Evolutionary conservation across 208 protist species (phyloP).

Genomic region (Vickermania ingenoplastis): DNA sequence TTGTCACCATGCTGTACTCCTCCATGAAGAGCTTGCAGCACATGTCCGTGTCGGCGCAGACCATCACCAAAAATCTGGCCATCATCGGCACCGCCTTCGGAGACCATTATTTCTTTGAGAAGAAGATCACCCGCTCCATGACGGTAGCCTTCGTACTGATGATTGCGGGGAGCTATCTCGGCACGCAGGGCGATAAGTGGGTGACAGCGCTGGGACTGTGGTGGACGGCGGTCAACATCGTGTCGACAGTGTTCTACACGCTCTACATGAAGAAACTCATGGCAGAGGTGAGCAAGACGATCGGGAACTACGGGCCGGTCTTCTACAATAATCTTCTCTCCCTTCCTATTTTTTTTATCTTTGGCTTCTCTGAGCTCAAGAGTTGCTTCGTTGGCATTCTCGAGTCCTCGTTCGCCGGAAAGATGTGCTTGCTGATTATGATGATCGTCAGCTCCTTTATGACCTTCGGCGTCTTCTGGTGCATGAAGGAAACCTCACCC

Average conservation of each 20-base stretch:
- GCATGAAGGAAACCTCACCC: slow-evolving; percentile 79
- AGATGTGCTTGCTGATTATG: slow-evolving; percentile 32
- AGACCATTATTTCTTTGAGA: slow-evolving; percentile 59
- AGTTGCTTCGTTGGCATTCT: slow-evolving; percentile 8
- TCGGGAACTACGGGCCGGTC: slow-evolving; percentile 72
- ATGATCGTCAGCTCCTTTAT: slow-evolving; percentile 56
- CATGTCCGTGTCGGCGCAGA: slow-evolving; percentile 83
- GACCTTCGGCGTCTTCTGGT: slow-evolving; percentile 85
- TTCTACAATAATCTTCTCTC: slow-evolving; percentile 87
- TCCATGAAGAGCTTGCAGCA: slow-evolving; percentile 64
- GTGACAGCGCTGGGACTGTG: slow-evolving; percentile 63
- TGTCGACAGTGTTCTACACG: slow-evolving; percentile 63
- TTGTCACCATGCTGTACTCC: slow-evolving; percentile 76
- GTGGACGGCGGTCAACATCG: slow-evolving; percentile 78
- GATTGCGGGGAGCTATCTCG: slow-evolving; percentile 50
- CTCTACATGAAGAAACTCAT: slow-evolving; percentile 80
- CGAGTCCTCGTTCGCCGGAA: slow-evolving; percentile 6
- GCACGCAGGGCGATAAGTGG: slow-evolving; percentile 57
- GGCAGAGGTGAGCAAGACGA: slow-evolving; percentile 28
- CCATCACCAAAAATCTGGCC: slow-evolving; percentile 76
- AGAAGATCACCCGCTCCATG: slow-evolving; percentile 34
- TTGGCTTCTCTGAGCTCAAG: slow-evolving; percentile 6
- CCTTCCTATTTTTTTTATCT: slow-evolving; percentile 52
- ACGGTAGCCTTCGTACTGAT: slow-evolving; percentile 47
- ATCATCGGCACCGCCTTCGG: slow-evolving; percentile 73